Base-by-base conservation (phyloP, 495 filamentous ascomycete species). In the Penicillium steckii region DNA sequence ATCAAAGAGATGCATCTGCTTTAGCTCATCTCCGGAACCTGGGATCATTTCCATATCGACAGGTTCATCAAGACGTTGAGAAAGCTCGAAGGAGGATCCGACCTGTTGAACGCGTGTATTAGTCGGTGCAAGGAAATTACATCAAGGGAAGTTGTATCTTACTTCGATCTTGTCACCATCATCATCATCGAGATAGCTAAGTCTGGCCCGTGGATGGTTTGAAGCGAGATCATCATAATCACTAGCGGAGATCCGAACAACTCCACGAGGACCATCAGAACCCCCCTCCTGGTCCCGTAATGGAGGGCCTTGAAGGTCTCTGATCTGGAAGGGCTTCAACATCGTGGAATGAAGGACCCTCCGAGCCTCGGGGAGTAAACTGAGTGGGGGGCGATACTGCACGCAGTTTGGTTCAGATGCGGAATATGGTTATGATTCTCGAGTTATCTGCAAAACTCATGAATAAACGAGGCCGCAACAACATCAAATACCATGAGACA, bases 131-230 rank as follows among this genome's bases (percentile, higher is more conserved):
- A n/a, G 4, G 32, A 35, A 4, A 35, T 15, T 27, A 5, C 10
- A 15, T 37, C 3, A 37, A 37, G 33, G 33, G 5, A 12, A 37
- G 29, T 23, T 44, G 27, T 19, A 44, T 61, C 76, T 66, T 59
- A 82, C 80, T 13, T 72, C 80, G 46, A 83, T 82, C 35, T 80
- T 78, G 53, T 82, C 80, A 29, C 81, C 78, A 55, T 82, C 79
- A 53, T 82, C 80, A 9, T 82, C 77, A 56, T 83, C 80, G 13
- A 74, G 24, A 61, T 83, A 83, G 10, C 68, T 80, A 46, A 83
- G 51, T 22, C 66, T 70, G 10, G 79, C 77, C 26, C 70, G 69
- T n/a, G 80, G 79, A 57, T 81, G 62, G 43, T 55, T 69, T 13
- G 55, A 58, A 12, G 78, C 69, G 44, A 80, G 67, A 22, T 75